A percentile compares a stretch with the other conserved stretches of the same genome.
phyloP scores from a whole-genome alignment of 2,329 filamentous ascomycete species.

The Cladobotryum protrusum region DNA sequence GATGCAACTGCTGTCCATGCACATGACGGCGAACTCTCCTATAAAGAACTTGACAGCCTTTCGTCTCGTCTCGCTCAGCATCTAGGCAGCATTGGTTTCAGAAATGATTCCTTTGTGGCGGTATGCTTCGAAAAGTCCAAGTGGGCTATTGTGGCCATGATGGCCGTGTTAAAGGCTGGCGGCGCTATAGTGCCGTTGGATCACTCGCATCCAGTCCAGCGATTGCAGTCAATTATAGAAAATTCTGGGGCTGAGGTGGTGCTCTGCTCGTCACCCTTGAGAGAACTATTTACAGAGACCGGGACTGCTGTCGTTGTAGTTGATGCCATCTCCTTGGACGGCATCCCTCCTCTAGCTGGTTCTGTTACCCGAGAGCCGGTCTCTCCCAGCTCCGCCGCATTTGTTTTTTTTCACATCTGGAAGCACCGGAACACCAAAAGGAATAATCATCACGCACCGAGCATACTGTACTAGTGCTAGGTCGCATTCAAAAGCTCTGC shows the following conservation, averaged over 20 bases:
- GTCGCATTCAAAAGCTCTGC: background rate
- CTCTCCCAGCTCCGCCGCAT: constrained; percentile 6
- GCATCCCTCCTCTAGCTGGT: no score
- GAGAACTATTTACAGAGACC: no score
- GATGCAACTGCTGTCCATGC: no score
- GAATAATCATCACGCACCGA: constrained; percentile 15
- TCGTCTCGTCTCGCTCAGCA: no score
- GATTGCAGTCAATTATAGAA: background rate
- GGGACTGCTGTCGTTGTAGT: background rate
- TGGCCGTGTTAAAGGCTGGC: background rate
- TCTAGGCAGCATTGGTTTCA: background rate
- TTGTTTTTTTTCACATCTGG: constrained; percentile 20
- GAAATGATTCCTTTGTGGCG: background rate
- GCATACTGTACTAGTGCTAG: constrained; percentile 6
- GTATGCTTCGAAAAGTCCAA: background rate
- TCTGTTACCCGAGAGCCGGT: no score
- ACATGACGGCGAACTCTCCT: no score
- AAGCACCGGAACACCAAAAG: constrained; percentile 21
- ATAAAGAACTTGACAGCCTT: no score
- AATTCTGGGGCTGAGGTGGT: no score
- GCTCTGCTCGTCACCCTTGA: no score
- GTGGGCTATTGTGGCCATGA: background rate
- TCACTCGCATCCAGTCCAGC: background rate
- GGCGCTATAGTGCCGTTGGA: background rate
- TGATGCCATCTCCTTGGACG: background rate